phyloP scores from a whole-genome alignment of 495 filamentous ascomycete genomes.

The Parachaetomium inaequale region DNA sequence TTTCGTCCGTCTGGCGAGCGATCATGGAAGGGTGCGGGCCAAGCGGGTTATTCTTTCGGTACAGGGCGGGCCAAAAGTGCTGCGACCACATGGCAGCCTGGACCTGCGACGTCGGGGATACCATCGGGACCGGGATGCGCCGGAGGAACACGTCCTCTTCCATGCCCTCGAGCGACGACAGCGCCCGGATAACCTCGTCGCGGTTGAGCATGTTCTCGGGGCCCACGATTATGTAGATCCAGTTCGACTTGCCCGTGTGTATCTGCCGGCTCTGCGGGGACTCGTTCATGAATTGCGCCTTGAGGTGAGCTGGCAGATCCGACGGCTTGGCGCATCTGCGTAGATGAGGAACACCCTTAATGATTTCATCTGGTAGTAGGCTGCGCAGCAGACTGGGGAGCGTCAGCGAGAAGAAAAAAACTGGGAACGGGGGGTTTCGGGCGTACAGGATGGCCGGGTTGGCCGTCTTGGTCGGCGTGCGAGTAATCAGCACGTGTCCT shows the following conservation, averaged over 20 bases:
- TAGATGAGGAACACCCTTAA: constrained; percentile 68
- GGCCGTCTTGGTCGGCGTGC: constrained; percentile 50
- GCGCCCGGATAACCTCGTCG: constrained; percentile 36
- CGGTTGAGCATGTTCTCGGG: constrained; percentile 39
- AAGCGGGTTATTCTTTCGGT: constrained; percentile 77
- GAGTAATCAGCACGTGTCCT: constrained; percentile 50
- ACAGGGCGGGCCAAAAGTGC: constrained; percentile 82
- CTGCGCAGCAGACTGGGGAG: constrained; percentile 41
- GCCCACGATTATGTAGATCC: constrained; percentile 49
- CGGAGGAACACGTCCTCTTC: constrained; percentile 47
- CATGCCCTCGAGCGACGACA: constrained; percentile 37
- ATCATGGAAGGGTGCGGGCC: constrained; percentile 65
- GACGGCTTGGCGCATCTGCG: constrained; percentile 72
- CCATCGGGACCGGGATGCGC: constrained; percentile 62
- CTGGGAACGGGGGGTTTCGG: neutral
- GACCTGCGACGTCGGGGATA: constrained; percentile 66
- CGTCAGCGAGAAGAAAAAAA: constrained; percentile 5
- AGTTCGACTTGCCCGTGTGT: constrained; percentile 45
- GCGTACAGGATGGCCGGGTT: constrained; percentile 53
- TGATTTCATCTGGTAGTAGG: constrained; percentile 53
- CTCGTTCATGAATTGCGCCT: constrained; percentile 47
- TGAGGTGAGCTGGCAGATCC: constrained; percentile 58
- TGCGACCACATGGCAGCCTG: constrained; percentile 76
- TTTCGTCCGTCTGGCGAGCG: constrained; percentile 52
- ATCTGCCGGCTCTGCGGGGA: constrained; percentile 40